phyloP scores from a whole-genome alignment of 164 flowering plant species.

The Stephania japonica region DNA sequence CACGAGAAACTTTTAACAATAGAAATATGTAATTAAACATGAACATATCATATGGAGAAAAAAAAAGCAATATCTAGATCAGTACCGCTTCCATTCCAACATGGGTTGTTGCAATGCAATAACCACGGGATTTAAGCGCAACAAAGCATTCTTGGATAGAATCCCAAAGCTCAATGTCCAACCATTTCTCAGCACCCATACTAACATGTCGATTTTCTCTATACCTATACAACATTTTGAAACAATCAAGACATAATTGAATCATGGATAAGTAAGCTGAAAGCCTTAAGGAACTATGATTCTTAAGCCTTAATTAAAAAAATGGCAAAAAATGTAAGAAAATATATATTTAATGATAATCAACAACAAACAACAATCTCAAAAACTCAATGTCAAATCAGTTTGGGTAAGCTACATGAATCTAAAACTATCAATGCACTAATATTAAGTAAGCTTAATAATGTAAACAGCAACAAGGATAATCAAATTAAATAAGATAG shows the following conservation, averaged over 20 bases:
- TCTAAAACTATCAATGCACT: too few relatives aligned
- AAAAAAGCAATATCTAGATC: not conserved
- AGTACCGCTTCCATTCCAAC: slow-evolving; percentile 74
- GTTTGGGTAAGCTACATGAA: too few relatives aligned
- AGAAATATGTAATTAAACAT: not conserved
- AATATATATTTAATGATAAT: not conserved
- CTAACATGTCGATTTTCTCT: slow-evolving; percentile 91
- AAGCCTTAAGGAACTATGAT: too few relatives aligned
- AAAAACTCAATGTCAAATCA: too few relatives aligned
- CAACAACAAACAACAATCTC: not conserved
- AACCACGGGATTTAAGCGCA: slow-evolving; percentile 77
- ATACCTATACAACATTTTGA: slow-evolving; percentile 37
- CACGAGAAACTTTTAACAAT: not conserved
- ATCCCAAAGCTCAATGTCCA: slow-evolving; percentile 91
- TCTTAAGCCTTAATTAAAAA: too few relatives aligned
- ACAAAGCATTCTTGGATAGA: slow-evolving; percentile 66
- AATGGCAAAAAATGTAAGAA: too few relatives aligned
- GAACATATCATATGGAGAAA: not conserved
- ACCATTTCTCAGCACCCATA: slow-evolving; percentile 99
- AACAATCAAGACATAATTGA: too few relatives aligned
- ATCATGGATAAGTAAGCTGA: too few relatives aligned
- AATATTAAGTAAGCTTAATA: too few relatives aligned
- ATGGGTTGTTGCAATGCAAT: slow-evolving; percentile 89
- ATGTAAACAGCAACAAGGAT: too few relatives aligned
- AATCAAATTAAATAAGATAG: too few relatives aligned